Evolutionary conservation across 83 land plant genomes (phyloP), one percentile per base, ranked within the genome.

Genomic region (Thuja plicata): DNA sequence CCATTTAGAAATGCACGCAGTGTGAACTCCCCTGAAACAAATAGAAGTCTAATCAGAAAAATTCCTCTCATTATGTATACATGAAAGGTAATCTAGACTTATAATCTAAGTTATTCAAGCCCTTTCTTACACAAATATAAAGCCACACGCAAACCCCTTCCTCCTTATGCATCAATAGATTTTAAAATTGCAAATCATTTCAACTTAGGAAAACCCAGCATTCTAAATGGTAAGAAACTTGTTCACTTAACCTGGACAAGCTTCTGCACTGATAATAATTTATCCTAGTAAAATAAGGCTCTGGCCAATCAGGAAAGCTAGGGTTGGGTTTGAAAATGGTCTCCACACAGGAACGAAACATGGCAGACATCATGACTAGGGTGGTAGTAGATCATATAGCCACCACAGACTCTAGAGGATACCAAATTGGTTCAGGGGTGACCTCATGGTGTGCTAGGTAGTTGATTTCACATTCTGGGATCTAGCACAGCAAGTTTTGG

Each of bases 1-100:
- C 99, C 99, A 95, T 98, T 98, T 62, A 98, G 91, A 84, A 98
- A 98, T 43, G 99, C 99, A 71, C 99, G 97, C 12, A 98, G 91
- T 41, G 99, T 97, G 88, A 98, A 98, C 87, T 98, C 99, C 21
- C 99, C 99, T 98, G 91, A 71, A 30, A 79, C 46, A 57, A 57
- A 87, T 30, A 8, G 24, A 19, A 48, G 46, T 24, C 27, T 13
- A 76, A 32, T 17, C 86, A 88, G 27, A 19, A 40, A 40, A 24
- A 79, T 0, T 12, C 16, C n/a, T 79, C 83, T 80, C 43, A 24
- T 41, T 80, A n/a, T 41, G 48, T 24, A 8, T 15, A 80, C 16
- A 80, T 40, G 46, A 40, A 80, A 80, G 84, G 19, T 24, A 80
- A 41, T 37, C 3, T 21, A 80, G 46, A 41, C 24, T 6, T 79